Percentiles rank a stretch among this genome's conserved stretches.
Conservation (phyloP, 345 rosid genomes). For the Populus alba region DNA sequence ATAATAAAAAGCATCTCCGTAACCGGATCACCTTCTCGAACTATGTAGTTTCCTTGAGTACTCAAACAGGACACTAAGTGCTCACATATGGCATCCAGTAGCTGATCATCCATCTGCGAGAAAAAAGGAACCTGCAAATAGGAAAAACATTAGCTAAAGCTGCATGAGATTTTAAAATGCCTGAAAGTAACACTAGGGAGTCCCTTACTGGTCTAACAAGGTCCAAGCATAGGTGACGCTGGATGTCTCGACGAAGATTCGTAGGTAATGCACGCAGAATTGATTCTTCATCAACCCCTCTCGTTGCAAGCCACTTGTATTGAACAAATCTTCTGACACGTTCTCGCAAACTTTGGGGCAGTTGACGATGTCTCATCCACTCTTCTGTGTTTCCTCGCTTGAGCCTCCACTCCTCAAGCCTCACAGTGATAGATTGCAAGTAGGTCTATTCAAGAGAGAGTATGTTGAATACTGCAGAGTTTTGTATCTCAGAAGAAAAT, state of each 20-base stretch:
- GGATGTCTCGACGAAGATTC: slow-evolving; percentile 50
- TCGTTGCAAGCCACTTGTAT: slow-evolving; percentile 55
- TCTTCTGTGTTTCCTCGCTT: slow-evolving; percentile 55
- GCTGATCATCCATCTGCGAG: slow-evolving; percentile 95
- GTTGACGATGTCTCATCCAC: slow-evolving; percentile 60
- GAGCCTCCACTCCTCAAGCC: slow-evolving; percentile 62
- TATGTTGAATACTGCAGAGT: background rate
- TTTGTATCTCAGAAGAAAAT: background rate
- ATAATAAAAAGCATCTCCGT: slow-evolving; percentile 87
- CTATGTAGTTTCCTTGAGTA: slow-evolving; percentile 76
- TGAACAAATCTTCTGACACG: slow-evolving; percentile 46
- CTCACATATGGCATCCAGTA: slow-evolving; percentile 94
- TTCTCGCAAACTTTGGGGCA: slow-evolving; percentile 41
- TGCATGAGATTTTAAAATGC: background rate
- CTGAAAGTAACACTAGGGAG: background rate
- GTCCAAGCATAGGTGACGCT: slow-evolving; percentile 55
- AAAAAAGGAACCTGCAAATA: slow-evolving; percentile 76
- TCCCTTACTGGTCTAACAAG: slow-evolving; percentile 48
- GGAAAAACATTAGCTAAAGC: background rate
- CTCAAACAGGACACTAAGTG: slow-evolving; percentile 75
- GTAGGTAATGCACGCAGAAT: slow-evolving; percentile 42
- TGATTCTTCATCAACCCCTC: slow-evolving; percentile 53
- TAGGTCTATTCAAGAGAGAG: slow-evolving; percentile 34
- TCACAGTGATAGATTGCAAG: slow-evolving; percentile 54
- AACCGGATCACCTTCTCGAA: slow-evolving; percentile 91